These are phyloP conservation scores for Acanthamoeba divionensis DNA, from an alignment of 208 protist genomes.

Conservation along the genomic window DNA sequence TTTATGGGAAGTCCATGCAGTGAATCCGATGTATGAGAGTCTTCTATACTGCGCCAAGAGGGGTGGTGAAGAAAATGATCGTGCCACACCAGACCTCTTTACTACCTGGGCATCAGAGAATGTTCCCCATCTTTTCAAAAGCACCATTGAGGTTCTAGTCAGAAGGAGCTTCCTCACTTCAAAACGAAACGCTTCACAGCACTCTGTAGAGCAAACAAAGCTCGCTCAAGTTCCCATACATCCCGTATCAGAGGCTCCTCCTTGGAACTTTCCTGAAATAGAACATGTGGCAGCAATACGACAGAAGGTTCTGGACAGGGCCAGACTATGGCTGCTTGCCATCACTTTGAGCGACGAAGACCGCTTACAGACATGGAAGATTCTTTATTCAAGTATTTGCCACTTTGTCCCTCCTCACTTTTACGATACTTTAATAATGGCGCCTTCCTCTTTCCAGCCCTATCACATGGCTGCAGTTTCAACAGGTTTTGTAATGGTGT, in stretches of 20 bases:
- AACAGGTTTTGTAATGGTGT: conserved; percentile 10
- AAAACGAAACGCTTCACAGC: too few species aligned
- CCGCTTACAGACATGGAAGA: neutral
- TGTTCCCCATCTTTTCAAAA: conserved; percentile 32
- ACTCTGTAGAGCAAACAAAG: too few species aligned
- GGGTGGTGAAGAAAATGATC: neutral
- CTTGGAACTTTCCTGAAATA: neutral
- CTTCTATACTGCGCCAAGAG: conserved; percentile 14
- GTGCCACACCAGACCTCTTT: conserved; percentile 7
- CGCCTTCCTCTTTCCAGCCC: neutral
- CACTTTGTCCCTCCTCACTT: neutral
- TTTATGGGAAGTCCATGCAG: neutral
- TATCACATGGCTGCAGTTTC: conserved; percentile 40
- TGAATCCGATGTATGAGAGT: conserved; percentile 4
- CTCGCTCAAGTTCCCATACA: neutral
- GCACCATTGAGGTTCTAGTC: neutral
- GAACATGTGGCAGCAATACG: neutral
- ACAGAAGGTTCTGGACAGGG: conserved; percentile 22
- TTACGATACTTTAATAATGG: too few species aligned
- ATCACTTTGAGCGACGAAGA: neutral
- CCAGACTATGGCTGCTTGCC: neutral
- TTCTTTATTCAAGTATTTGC: conserved; percentile 36
- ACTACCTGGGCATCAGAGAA: conserved; percentile 1
- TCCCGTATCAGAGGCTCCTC: too few species aligned
- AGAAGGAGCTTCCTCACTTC: neutral